A percentile compares a stretch with the other conserved stretches of the same genome.
These are phyloP conservation scores for Fusarium scirpi DNA, from an alignment of 2,329 filamentous ascomycete species.

Conservation along the genomic window DNA sequence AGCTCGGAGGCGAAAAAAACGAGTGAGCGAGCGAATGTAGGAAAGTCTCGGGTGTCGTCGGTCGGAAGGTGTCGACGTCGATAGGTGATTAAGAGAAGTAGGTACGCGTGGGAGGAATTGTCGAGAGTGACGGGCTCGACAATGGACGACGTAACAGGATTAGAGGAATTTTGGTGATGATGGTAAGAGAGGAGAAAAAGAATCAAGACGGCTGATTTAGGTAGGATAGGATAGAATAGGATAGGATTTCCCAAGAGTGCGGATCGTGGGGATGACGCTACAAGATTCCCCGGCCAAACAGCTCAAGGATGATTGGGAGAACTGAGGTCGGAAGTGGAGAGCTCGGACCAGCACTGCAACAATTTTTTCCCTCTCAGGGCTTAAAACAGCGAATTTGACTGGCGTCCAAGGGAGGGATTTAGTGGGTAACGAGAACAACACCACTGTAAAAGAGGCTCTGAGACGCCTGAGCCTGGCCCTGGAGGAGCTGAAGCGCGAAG, in stretches of 20 bases:
- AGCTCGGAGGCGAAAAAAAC: conserved; percentile 26
- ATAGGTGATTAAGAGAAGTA: conserved; percentile 3
- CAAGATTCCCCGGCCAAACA: conserved; percentile 41
- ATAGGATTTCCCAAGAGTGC: conserved; percentile 44
- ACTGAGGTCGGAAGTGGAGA: conserved; percentile 37
- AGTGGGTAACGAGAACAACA: conserved; percentile 36
- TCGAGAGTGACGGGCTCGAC: conserved; percentile 11
- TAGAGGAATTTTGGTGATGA: conserved; percentile 20
- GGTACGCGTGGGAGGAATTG: neutral
- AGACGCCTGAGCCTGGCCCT: conserved; percentile 20
- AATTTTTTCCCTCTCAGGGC: conserved; percentile 41
- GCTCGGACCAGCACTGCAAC: conserved; percentile 38
- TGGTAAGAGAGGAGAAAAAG: conserved; percentile 27
- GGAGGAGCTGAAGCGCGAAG: conserved; percentile 22
- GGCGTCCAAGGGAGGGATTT: conserved; percentile 25
- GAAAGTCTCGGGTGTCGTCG: conserved; percentile 25
- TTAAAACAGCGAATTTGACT: conserved; percentile 37
- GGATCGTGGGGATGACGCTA: conserved; percentile 50
- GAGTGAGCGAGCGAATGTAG: conserved; percentile 27
- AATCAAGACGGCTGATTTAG: conserved; percentile 29
- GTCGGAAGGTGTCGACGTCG: conserved; percentile 18
- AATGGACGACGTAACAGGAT: conserved; percentile 9
- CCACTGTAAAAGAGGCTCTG: conserved; percentile 12
- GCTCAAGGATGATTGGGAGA: conserved; percentile 44
- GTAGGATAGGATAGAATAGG: conserved; percentile 15